phyloP scores from a whole-genome alignment of 2,329 filamentous ascomycete species.

The Aspergillus vadensis region DNA sequence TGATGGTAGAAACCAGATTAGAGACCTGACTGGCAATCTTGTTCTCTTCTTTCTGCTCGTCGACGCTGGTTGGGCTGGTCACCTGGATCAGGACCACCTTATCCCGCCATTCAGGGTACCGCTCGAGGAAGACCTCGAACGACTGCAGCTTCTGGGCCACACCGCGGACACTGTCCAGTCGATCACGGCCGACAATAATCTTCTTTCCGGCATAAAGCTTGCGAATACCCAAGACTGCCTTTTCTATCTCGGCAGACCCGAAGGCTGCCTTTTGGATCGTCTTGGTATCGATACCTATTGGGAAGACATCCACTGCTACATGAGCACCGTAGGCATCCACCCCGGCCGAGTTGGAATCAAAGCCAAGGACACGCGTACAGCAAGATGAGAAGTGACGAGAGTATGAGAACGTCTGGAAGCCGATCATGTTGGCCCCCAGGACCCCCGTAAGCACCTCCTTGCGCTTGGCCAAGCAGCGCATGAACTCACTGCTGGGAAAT shows the following conservation, averaged over 20 bases:
- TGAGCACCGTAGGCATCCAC: slow-evolving; percentile 87
- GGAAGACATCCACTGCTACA: slow-evolving; percentile 89
- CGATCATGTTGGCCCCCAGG: slow-evolving; percentile 86
- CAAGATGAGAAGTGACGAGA: slow-evolving; percentile 93
- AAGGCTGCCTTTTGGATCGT: slow-evolving; percentile 76
- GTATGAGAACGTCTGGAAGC: slow-evolving; percentile 95
- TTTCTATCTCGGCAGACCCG: slow-evolving; percentile 67
- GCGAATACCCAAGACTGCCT: slow-evolving; percentile 71
- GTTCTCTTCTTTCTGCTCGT: slow-evolving; percentile 76
- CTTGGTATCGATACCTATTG: slow-evolving; percentile 89
- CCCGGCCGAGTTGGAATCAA: slow-evolving; percentile 79
- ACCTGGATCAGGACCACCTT: slow-evolving; percentile 94
- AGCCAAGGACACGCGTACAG: slow-evolving; percentile 87
- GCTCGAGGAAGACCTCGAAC: slow-evolving; percentile 87
- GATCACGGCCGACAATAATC: slow-evolving; percentile 90
- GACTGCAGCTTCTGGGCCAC: slow-evolving; percentile 95
- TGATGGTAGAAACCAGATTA: slow-evolving; percentile 87
- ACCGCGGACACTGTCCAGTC: slow-evolving; percentile 88
- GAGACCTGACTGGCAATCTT: slow-evolving; percentile 88
- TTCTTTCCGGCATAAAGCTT: slow-evolving; percentile 85
- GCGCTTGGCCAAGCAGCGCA: slow-evolving; percentile 81
- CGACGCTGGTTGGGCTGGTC: slow-evolving; percentile 80
- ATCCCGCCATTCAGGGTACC: slow-evolving; percentile 88
- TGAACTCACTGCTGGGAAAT: slow-evolving; percentile 94
- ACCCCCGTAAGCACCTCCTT: slow-evolving; percentile 91